These are phyloP conservation scores for Tetrapisispora iriomotensis DNA, from an alignment of 805 yeast genomes.

Conservation along the genomic window DNA sequence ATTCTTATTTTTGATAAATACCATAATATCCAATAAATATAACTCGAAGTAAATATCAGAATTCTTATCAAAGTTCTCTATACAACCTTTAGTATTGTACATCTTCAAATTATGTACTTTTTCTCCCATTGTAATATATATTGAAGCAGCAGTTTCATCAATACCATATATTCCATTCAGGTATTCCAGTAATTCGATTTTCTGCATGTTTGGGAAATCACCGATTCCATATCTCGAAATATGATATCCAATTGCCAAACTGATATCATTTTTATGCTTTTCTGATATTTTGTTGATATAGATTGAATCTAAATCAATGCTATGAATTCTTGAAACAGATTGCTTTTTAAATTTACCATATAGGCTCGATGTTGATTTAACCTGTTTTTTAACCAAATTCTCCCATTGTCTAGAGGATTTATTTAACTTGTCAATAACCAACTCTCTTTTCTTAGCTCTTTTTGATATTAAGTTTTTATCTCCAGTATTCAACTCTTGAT, in stretches of 20 bases:
- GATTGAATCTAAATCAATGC: slow-evolving; percentile 27
- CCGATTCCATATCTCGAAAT: slow-evolving; percentile 32
- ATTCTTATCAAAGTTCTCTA: slow-evolving; percentile 37
- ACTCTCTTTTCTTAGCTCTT: slow-evolving; percentile 14
- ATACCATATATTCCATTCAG: slow-evolving; percentile 26
- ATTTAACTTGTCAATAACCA: slow-evolving; percentile 24
- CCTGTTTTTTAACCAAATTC: slow-evolving; percentile 17
- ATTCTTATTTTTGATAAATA: slow-evolving; percentile 8
- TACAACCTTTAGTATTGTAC: slow-evolving; percentile 36
- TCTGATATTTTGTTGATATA: slow-evolving; percentile 27
- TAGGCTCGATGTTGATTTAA: slow-evolving; percentile 20
- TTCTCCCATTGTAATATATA: slow-evolving; percentile 35
- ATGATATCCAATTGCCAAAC: slow-evolving; percentile 38
- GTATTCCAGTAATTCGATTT: slow-evolving; percentile 21
- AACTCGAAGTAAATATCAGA: slow-evolving; percentile 19
- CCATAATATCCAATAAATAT: slow-evolving; percentile 30
- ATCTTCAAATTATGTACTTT: slow-evolving; percentile 32
- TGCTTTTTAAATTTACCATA: slow-evolving; percentile 24
- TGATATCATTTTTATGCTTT: slow-evolving; percentile 21
- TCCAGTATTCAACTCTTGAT: too few relatives aligned
- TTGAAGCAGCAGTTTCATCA: slow-evolving; percentile 22
- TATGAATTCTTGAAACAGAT: slow-evolving; percentile 20
- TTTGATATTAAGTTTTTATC: too few relatives aligned
- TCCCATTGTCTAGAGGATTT: slow-evolving; percentile 28
- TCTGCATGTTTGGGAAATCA: slow-evolving; percentile 26